Evolutionary conservation across 441 rosid genomes (phyloP).

Genomic region (Kokia cookei): DNA sequence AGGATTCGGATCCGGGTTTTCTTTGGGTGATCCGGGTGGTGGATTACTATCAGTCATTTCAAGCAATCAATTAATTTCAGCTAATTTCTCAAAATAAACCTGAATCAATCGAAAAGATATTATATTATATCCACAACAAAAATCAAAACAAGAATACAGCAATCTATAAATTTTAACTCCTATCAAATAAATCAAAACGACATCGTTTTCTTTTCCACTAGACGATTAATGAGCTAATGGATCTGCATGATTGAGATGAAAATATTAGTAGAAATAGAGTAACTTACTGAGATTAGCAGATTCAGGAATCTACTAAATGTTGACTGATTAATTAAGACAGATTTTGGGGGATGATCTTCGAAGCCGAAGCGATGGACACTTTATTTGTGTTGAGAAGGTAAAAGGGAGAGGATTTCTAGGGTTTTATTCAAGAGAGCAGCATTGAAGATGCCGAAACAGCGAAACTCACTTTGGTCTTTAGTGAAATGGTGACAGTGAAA

Average conservation of each 20-base stretch:
- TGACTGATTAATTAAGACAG: too few species aligned
- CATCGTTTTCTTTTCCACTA: too few species aligned
- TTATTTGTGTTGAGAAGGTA: too few species aligned
- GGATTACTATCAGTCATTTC: slow-evolving; percentile 60
- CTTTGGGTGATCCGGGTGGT: slow-evolving; percentile 46
- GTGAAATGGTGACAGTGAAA: not conserved
- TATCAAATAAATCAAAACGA: not conserved
- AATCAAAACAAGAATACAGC: too few species aligned
- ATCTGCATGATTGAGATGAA: not conserved
- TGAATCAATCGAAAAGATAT: not conserved
- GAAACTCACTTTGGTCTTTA: not conserved
- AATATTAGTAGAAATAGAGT: not conserved
- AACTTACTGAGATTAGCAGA: slow-evolving; percentile 5
- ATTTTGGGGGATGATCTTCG: not conserved
- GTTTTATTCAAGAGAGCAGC: slow-evolving; percentile 7
- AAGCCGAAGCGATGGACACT: not conserved
- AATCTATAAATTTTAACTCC: too few species aligned
- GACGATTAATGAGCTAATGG: not conserved
- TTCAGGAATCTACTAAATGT: too few species aligned
- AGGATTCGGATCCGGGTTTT: slow-evolving; percentile 41
- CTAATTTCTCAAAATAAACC: not conserved
- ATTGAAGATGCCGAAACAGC: slow-evolving; percentile 11
- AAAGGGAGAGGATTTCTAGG: slow-evolving; percentile 4
- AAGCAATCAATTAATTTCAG: not conserved
- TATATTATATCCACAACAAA: not conserved